Evolutionary conservation across 2,329 filamentous ascomycete genomes (phyloP), one percentile per base, ranked within the genome.

Genomic region (Cercospora citrullina): DNA sequence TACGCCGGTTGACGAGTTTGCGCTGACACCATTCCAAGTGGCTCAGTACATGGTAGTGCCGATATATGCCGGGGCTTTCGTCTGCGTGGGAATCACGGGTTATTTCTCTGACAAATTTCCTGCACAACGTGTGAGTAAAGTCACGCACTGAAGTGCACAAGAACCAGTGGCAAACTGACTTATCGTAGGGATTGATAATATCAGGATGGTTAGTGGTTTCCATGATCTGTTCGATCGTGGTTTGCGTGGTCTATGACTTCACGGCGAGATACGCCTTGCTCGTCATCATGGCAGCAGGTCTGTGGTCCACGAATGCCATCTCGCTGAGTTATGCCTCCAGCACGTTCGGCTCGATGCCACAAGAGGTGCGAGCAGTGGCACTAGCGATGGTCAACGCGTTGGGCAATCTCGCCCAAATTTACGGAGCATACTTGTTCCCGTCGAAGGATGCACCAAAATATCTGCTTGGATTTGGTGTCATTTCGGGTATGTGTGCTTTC

Each of bases 241-340:
- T 81, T 12, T 81, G 80, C 68, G 71, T 72, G 6, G 75, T 87
- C 3, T 86, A 86, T 75, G 77, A 84, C 73, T 84, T 82, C 75
- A 84, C 79, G 0, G 85, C 84, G 0, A 80, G 86, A 5, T 88
- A 88, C 69, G 84, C 80, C 0, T 78, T 87, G 1, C 80, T 88
- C 0, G 84, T 87, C 1, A 78, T 87, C 65, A 86, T 87, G 84
- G 84, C 85, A 0, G 81, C 83, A 1, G 86, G 84, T 0, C 78
- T 87, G 0, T 87, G 84, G 85, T 79, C 83, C 0, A 81, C 82
- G 1, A 87, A 87, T 71, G 84, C 82, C 0, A 79, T 84, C 2
- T 79, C 82, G 0, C 78, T 88, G 18, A 81, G 84, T 0, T 87
- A 84, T 66, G 84, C 83, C 0, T 84, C 84, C 3, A 83, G 83